phyloP scores from a whole-genome alignment of 1,284 basidiomycete genomes.

The Ceratobasidium sp. region DNA sequence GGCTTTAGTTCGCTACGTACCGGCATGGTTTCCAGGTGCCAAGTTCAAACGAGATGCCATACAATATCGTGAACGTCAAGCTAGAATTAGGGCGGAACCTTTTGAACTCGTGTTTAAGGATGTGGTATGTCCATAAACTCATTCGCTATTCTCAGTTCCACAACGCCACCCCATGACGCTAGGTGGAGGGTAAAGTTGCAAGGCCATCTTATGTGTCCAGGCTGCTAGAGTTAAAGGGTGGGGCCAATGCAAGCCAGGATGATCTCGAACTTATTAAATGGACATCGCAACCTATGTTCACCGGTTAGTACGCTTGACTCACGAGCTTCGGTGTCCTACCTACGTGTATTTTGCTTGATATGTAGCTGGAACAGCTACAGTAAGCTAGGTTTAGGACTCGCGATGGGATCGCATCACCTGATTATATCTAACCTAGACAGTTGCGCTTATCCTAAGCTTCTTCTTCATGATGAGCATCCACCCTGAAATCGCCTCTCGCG shows the following conservation, averaged over 20 bases:
- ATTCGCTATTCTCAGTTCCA: too few relatives aligned
- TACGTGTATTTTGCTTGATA: background rate
- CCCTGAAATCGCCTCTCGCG: conserved; percentile 8
- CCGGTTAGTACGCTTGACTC: background rate
- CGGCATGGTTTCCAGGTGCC: conserved; percentile 20
- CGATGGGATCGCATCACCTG: too few relatives aligned
- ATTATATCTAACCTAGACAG: background rate
- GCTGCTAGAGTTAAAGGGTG: conserved; percentile 25
- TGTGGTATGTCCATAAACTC: background rate
- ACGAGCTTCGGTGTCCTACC: background rate
- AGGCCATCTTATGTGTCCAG: conserved; percentile 9
- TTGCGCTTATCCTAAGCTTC: conserved; percentile 18
- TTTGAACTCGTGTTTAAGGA: conserved; percentile 8
- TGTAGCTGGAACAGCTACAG: conserved; percentile 5
- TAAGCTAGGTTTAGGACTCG: background rate
- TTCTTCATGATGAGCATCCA: conserved; percentile 36
- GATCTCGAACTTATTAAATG: conserved; percentile 24
- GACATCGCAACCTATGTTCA: conserved; percentile 23
- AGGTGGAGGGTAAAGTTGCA: background rate
- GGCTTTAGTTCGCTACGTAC: background rate
- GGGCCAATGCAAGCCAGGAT: conserved; percentile 1
- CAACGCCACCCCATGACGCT: too few relatives aligned
- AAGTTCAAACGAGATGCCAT: background rate
- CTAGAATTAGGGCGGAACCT: background rate
- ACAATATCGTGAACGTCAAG: background rate